Percentiles rank a stretch among this genome's conserved stretches.
phyloP scores from a whole-genome alignment of 371 early-diverging fungal species.

The Saksenaea vasiformis region DNA sequence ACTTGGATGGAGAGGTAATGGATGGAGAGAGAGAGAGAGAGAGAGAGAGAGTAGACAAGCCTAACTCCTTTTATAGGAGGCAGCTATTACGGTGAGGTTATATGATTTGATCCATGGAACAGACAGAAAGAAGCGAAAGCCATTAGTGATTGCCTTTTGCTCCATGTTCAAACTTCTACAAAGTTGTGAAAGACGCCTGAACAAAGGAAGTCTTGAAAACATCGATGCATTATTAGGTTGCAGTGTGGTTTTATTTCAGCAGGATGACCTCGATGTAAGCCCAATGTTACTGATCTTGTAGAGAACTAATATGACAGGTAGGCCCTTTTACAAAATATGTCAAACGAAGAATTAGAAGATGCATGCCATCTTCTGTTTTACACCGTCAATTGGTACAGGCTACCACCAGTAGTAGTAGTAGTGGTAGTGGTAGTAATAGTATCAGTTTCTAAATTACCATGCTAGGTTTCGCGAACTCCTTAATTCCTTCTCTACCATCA shows the following conservation, averaged over 20 bases:
- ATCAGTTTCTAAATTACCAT: neutral
- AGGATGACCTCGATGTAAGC: conserved; percentile 43
- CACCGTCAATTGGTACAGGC: conserved; percentile 62
- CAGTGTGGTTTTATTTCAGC: conserved; percentile 57
- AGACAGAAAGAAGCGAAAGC: conserved; percentile 32
- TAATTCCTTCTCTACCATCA: conserved; percentile 64
- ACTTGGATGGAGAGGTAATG: conserved; percentile 54
- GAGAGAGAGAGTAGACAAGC: too few species aligned
- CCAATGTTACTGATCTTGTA: neutral
- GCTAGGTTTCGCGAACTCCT: conserved; percentile 73
- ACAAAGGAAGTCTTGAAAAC: conserved; percentile 58
- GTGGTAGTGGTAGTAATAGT: neutral
- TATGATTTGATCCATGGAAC: conserved; percentile 25
- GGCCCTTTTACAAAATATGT: conserved; percentile 14
- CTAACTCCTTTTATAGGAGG: conserved; percentile 12
- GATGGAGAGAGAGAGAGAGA: too few species aligned
- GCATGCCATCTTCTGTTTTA: conserved; percentile 57
- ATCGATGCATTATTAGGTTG: conserved; percentile 78
- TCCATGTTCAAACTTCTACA: conserved; percentile 76
- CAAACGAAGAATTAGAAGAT: conserved; percentile 25
- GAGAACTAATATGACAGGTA: neutral
- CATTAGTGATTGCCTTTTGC: conserved; percentile 59
- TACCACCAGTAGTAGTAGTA: neutral
- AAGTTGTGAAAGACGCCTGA: conserved; percentile 64
- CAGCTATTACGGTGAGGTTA: conserved; percentile 19